Base-by-base conservation (phyloP, 129 eudicot genomes). In the Erigeron canadensis region DNA sequence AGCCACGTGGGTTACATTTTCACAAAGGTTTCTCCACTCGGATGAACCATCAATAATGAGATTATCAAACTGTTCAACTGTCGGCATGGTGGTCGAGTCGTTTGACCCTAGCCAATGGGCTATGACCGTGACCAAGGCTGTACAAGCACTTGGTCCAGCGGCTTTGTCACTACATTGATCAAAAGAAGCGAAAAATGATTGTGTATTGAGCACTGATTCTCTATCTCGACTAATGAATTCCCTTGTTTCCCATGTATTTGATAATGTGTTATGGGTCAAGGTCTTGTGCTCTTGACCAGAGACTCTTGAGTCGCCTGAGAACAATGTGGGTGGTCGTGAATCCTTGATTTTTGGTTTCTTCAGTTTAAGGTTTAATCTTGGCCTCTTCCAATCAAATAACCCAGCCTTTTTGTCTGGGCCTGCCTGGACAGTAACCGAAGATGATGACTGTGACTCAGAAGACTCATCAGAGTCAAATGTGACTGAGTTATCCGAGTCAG, bases 81-180 rank as follows among this genome's bases (percentile, higher is more conserved):
- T 83, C 2, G 93, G 94, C 81, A 79, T 84, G 21, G 64, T 8
- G 48, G 66, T 43, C 39, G 61, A 45, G 63, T 5, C 34, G 65
- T 87, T 77, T 7, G 83, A 61, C 19, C 65, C 84, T 7, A 90
- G 87, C 96, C 96, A 87, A 60, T 90, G 87, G 71, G 96, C 84
- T 4, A 87, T 87, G 21, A 90, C 91, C 5, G 91, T 85, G 43
- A 87, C 96, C 59, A 90, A 71, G 0, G 88, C 82, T 8, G 96
- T 83, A 78, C 96, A 90, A 2, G 96, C 96, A 22, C 95, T 83
- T 43, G 79, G 87, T 46, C 96, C 96, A 0, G 94, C 94, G 0
- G 96, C 96, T 68, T 87, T 84, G 17, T 84, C 78, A 44, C 95
- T 84, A 13, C 96, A 34, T 46, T 90, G 96, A 47, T 90, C 96